Percentiles rank a stretch among this genome's conserved stretches.
phyloP scores from a whole-genome alignment of 2,329 filamentous ascomycete species.

The Hypoxylon sp. region DNA sequence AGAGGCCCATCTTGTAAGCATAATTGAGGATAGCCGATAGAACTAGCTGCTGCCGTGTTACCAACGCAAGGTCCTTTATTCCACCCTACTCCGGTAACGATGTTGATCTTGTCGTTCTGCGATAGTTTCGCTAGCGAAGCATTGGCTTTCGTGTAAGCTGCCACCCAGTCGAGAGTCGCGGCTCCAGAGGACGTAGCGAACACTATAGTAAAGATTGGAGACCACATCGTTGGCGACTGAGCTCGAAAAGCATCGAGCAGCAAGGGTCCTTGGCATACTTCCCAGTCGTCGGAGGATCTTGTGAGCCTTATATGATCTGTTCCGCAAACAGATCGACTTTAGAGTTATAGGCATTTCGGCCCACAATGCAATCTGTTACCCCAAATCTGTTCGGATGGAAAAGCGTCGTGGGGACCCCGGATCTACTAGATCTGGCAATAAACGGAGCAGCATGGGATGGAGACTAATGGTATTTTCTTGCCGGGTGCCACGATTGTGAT shows the following conservation, averaged over 20 bases:
- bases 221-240: slow-evolving; percentile 44
- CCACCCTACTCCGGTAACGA: slow-evolving; percentile 85
- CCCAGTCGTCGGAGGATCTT: slow-evolving; percentile 1
- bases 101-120: slow-evolving; percentile 81
- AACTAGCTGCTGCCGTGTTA: slow-evolving; percentile 69
- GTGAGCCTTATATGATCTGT: slow-evolving; percentile 44
- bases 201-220: slow-evolving; percentile 35
- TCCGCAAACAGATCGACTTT: background rate
- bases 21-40: slow-evolving; percentile 77
- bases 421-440: slow-evolving; percentile 49
- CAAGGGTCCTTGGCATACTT: slow-evolving; percentile 2
- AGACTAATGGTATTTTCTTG: slow-evolving; percentile 43
- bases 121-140: slow-evolving; percentile 78
- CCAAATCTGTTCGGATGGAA: slow-evolving; percentile 20
- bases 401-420: slow-evolving; percentile 32
- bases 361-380: slow-evolving; percentile 40
- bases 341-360: slow-evolving; percentile 2
- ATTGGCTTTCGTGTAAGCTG: slow-evolving; percentile 79
- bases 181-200: slow-evolving; percentile 45
- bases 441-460: slow-evolving; percentile 51
- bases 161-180: slow-evolving; percentile 67
- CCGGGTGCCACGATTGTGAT: slow-evolving; percentile 44
- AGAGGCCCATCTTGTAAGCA: slow-evolving; percentile 87
- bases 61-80: slow-evolving; percentile 78
- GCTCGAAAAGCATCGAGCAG: slow-evolving; percentile 4